Conservation (phyloP, 1,284 basidiomycete species). For the Gomphus bonarii region DNA sequence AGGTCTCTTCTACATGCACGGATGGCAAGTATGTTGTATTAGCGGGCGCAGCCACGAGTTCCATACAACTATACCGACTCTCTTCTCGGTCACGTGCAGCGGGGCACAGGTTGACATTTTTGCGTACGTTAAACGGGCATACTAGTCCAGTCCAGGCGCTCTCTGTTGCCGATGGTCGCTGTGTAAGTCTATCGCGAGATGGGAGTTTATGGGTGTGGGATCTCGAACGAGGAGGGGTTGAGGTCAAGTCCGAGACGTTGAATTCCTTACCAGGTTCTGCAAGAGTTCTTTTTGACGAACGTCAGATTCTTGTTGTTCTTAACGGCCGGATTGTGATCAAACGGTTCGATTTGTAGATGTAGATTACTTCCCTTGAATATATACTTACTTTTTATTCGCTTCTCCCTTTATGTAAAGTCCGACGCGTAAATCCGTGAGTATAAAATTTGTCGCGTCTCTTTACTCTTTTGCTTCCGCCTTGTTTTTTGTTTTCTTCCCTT, state of each 20-base stretch:
- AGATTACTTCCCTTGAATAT: neutral
- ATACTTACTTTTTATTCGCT: neutral
- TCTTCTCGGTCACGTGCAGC: conserved; percentile 27
- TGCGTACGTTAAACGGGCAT: conserved; percentile 59
- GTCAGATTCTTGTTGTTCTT: conserved; percentile 6
- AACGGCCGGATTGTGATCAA: conserved; percentile 8
- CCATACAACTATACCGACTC: conserved; percentile 64
- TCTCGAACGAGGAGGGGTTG: conserved; percentile 56
- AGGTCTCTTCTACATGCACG: conserved; percentile 59
- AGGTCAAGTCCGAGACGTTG: conserved; percentile 27
- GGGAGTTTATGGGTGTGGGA: conserved; percentile 79
- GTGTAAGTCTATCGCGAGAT: conserved; percentile 58
- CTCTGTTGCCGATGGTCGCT: conserved; percentile 67
- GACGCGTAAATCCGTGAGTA: neutral
- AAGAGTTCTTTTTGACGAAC: conserved; percentile 10
- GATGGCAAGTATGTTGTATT: conserved; percentile 79
- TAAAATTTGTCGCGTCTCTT: conserved; percentile 4
- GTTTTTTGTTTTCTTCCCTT: neutral
- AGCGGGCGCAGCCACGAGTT: conserved; percentile 41
- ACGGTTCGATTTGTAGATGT: conserved; percentile 9
- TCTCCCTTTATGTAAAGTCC: neutral
- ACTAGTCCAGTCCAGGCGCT: conserved; percentile 54
- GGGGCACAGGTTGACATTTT: conserved; percentile 53
- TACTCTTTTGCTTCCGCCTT: neutral
- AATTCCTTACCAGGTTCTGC: neutral